Evolutionary conservation across 768 basidiomycete genomes (phyloP).

Genomic region (Megacollybia marginata): DNA sequence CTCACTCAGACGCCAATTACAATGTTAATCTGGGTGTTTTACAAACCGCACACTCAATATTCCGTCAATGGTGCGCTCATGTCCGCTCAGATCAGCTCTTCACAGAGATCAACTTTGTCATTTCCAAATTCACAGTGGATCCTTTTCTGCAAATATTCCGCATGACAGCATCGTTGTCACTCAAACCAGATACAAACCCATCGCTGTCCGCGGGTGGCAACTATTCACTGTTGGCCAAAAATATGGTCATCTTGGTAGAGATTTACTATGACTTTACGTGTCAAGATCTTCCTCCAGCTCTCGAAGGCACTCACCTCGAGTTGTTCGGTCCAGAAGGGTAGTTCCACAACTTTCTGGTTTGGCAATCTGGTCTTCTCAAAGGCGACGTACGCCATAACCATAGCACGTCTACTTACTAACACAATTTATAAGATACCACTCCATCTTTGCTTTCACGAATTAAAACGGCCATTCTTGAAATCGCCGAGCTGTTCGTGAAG

Average conservation of each 20-base stretch:
- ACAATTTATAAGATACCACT: slow-evolving; percentile 45
- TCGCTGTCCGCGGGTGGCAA: slow-evolving; percentile 29
- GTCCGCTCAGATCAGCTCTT: slow-evolving; percentile 84
- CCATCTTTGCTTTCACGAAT: slow-evolving; percentile 87
- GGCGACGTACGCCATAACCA: slow-evolving; percentile 55
- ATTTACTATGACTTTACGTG: slow-evolving; percentile 92
- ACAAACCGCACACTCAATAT: slow-evolving; percentile 94
- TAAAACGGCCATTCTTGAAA: slow-evolving; percentile 85
- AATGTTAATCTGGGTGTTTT: slow-evolving; percentile 85
- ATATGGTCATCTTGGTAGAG: slow-evolving; percentile 72
- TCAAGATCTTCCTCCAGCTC: slow-evolving; percentile 89
- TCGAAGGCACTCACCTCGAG: slow-evolving; percentile 80
- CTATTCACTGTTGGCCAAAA: slow-evolving; percentile 54
- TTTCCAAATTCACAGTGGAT: slow-evolving; percentile 71
- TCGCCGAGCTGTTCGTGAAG: slow-evolving; percentile 84
- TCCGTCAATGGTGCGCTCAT: slow-evolving; percentile 86
- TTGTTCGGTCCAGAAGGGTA: slow-evolving; percentile 76
- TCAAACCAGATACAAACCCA: slow-evolving; percentile 30
- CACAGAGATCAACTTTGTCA: slow-evolving; percentile 86
- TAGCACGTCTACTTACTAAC: slow-evolving; percentile 1
- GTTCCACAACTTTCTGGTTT: slow-evolving; percentile 75
- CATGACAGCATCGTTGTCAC: slow-evolving; percentile 47
- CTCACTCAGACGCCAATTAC: slow-evolving; percentile 74
- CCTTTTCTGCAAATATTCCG: slow-evolving; percentile 84
- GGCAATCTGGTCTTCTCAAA: slow-evolving; percentile 64